Evolutionary conservation across 768 basidiomycete species (phyloP).

Genomic region (Naganishia onofrii): DNA sequence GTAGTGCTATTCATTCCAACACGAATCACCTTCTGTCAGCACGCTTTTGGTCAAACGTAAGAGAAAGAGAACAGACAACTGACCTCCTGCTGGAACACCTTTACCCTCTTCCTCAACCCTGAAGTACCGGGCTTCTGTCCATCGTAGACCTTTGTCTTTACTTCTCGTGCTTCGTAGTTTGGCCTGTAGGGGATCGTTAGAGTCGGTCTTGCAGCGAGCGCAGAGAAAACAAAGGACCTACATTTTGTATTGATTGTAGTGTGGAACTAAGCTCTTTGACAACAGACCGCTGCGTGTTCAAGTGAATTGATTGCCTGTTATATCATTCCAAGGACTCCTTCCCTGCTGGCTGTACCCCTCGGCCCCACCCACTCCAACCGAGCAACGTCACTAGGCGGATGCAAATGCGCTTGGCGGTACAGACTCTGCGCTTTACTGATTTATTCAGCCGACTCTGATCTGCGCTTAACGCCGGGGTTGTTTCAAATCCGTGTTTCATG

Average conservation of each 20-base stretch:
- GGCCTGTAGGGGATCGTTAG: conserved; percentile 34
- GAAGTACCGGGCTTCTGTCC: conserved; percentile 98
- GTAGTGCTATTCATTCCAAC: conserved; percentile 69
- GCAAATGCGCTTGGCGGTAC: background rate
- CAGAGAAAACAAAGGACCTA: background rate
- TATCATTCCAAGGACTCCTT: background rate
- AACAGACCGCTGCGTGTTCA: too few relatives aligned
- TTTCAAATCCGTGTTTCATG: too few relatives aligned
- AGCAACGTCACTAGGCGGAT: background rate
- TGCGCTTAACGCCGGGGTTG: too few relatives aligned
- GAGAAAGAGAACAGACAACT: conserved; percentile 32
- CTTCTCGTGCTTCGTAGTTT: conserved; percentile 59
- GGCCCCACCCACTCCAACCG: background rate
- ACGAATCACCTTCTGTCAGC: background rate
- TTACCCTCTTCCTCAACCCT: conserved; percentile 94
- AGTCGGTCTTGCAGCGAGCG: background rate
- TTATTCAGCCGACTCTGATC: too few relatives aligned
- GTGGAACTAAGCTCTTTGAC: too few relatives aligned
- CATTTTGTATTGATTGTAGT: too few relatives aligned
- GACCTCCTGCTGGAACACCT: conserved; percentile 96
- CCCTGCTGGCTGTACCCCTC: background rate
- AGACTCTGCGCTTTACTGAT: background rate
- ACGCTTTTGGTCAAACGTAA: too few relatives aligned
- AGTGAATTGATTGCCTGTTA: too few relatives aligned
- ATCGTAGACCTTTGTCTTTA: conserved; percentile 79